Base-by-base conservation (phyloP, 495 filamentous ascomycete genomes). In the Daldinia vernicosa region DNA sequence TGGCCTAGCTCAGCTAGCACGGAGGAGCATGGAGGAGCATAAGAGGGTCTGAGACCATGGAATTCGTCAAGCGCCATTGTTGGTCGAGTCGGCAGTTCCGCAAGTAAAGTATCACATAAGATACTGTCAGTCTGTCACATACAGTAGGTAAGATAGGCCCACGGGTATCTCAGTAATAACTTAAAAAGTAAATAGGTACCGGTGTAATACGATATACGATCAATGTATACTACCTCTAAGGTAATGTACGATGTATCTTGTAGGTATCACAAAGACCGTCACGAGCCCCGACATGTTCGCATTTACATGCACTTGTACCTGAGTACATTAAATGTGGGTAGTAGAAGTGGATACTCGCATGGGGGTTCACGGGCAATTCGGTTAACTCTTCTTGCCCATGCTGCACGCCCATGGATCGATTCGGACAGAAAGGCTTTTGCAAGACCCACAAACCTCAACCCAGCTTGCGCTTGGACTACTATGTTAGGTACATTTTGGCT, bases 311-410 rank as follows among this genome's bases (percentile, higher is more conserved):
- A 35, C 22, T 17, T 37, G 61, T 40, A 63, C 30, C 45, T 33
- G 30, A 22, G 51, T 64, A 64, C 15, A 39, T 61, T 33, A 19
- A 26, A 61, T 61, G 27, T 33, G 27, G 40, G 19, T 7, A 26
- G 11, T 51, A 26, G 8, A 51, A 51, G 45, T 51, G 45, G 45
- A 26, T 26, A 30, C 12, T 17, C n/a, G 27, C 56, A 66, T 63
- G 52, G 63, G 63, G 64, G 63, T 67, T 67, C 37, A 51, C 62
- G 37, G 32, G 19, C 33, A 65, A 62, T 47, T 72, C 70, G 70
- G 70, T 57, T 72, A 69, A 69, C 70, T 57, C 43, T 53, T 69
- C 63, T 66, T 40, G 6, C 39, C n/a, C n/a, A n/a, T 39, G n/a
- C 14, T 39, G 37, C 37, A 14, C 1, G 14, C 14, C 4, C 1